A percentile compares a stretch with the other conserved stretches of the same genome.
Evolutionary conservation across 2,329 filamentous ascomycete species (phyloP).

Genomic region (Arthrobotrys pseudoclavata): DNA sequence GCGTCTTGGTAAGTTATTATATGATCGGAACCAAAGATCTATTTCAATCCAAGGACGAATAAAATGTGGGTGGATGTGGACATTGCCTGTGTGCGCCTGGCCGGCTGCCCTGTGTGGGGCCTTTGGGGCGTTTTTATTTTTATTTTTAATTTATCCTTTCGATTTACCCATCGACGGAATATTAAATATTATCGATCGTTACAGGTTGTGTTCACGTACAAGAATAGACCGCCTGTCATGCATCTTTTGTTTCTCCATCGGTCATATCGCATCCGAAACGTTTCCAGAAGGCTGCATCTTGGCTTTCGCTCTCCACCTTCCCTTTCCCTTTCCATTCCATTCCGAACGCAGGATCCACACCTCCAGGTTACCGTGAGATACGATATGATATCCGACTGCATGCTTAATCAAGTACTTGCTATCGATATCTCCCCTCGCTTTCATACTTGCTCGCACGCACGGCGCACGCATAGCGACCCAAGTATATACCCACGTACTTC

Average conservation of each 20-base stretch:
- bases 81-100: slow-evolving; percentile 3
- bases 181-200: too few species aligned
- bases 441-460: too few species aligned
- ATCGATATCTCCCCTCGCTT: not conserved
- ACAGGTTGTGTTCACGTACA: not conserved
- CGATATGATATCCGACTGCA: too few species aligned
- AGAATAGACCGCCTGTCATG: slow-evolving; percentile 23
- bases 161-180: not conserved
- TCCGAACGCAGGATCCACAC: too few species aligned
- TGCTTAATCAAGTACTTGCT: too few species aligned
- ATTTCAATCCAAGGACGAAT: not conserved
- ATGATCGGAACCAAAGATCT: slow-evolving; percentile 1
- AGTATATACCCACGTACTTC: not conserved
- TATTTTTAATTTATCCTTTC: too few species aligned
- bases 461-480: too few species aligned
- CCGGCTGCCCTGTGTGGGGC: slow-evolving; percentile 11
- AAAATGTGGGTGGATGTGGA: not conserved
- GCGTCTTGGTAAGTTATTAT: not conserved
- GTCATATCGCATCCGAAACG: slow-evolving; percentile 48
- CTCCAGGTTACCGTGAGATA: too few species aligned
- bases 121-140: too few species aligned
- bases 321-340: slow-evolving; percentile 1
- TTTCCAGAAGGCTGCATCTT: slow-evolving; percentile 49
- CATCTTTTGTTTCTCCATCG: slow-evolving; percentile 21
- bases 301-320: slow-evolving; percentile 43